phyloP scores from a whole-genome alignment of 106 monocot species.

The Narthecium ossifragum region DNA sequence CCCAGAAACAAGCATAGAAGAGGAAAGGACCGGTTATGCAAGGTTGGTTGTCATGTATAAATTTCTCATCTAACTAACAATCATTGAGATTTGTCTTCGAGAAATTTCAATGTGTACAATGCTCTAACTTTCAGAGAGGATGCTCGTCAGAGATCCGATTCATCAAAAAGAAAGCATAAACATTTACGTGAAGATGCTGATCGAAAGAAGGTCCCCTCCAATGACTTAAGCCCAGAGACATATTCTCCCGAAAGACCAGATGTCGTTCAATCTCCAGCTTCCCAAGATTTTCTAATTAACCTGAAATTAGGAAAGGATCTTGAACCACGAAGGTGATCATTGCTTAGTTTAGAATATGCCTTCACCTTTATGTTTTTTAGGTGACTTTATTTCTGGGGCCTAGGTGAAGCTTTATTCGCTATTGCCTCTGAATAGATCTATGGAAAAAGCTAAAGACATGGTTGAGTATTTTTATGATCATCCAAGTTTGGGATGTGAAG shows the following conservation, averaged over 20 bases:
- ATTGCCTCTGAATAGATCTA: too few relatives aligned
- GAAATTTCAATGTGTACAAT: not conserved
- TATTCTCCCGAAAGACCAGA: constrained; percentile 10
- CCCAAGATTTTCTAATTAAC: not conserved
- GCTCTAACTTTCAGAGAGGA: constrained; percentile 13
- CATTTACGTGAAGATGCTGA: constrained; percentile 6
- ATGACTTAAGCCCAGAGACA: constrained; percentile 1
- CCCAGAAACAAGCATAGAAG: constrained; percentile 20
- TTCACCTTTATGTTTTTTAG: too few relatives aligned
- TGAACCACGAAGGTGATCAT: constrained; percentile 10
- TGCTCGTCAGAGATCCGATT: constrained; percentile 1
- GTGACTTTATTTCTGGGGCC: too few relatives aligned
- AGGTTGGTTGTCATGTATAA: constrained; percentile 21
- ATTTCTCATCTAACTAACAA: not conserved
- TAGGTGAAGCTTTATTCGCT: too few relatives aligned
- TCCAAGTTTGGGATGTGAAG: too few relatives aligned
- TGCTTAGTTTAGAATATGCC: not conserved
- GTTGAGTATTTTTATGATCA: too few relatives aligned
- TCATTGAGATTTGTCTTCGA: not conserved
- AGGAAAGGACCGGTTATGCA: constrained; percentile 11
- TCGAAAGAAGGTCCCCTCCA: not conserved
- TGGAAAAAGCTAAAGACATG: too few relatives aligned
- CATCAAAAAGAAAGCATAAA: constrained; percentile 12
- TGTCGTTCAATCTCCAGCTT: constrained; percentile 1
- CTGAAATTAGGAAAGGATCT: not conserved